Evolutionary conservation across 2,329 filamentous ascomycete species (phyloP).

Genomic region (Fusarium staphyleae): DNA sequence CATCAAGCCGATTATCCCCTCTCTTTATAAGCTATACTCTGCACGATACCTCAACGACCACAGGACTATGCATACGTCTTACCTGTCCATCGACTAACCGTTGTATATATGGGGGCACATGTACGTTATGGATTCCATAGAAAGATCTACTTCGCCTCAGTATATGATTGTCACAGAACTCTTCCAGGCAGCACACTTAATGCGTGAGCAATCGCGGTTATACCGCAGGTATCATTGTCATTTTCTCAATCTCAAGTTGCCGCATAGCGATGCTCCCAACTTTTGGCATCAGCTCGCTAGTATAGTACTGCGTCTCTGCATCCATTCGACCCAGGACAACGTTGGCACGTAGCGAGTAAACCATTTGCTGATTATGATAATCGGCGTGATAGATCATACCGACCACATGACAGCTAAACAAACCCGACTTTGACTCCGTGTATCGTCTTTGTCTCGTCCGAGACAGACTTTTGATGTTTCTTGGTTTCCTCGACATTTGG

Average conservation of each 20-base stretch:
- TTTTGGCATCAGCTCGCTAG: conserved; percentile 29
- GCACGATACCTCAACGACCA: too few species aligned
- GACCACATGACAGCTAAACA: conserved; percentile 23
- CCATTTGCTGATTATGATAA: conserved; percentile 18
- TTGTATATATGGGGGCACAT: too few species aligned
- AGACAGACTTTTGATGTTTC: conserved; percentile 32
- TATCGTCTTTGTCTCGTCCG: conserved; percentile 27
- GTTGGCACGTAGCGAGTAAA: conserved; percentile 18
- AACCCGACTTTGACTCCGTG: conserved; percentile 37
- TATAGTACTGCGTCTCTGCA: conserved; percentile 5
- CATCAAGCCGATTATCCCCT: too few species aligned
- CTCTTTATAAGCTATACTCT: too few species aligned
- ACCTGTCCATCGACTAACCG: too few species aligned
- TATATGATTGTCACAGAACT: neutral
- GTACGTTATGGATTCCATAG: too few species aligned
- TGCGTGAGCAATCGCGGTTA: conserved; percentile 32
- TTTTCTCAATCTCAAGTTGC: conserved; percentile 37
- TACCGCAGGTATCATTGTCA: conserved; percentile 37
- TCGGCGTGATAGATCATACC: conserved; percentile 25
- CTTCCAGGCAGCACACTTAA: neutral
- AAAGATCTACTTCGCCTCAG: neutral
- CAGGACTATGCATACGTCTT: neutral
- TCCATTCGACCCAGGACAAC: neutral
- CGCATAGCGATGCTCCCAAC: conserved; percentile 31
- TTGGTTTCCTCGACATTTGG: conserved; percentile 36